These are phyloP conservation scores for Gracilaria vermiculophylla DNA, from an alignment of 23 red algal genomes.

Conservation along the genomic window DNA sequence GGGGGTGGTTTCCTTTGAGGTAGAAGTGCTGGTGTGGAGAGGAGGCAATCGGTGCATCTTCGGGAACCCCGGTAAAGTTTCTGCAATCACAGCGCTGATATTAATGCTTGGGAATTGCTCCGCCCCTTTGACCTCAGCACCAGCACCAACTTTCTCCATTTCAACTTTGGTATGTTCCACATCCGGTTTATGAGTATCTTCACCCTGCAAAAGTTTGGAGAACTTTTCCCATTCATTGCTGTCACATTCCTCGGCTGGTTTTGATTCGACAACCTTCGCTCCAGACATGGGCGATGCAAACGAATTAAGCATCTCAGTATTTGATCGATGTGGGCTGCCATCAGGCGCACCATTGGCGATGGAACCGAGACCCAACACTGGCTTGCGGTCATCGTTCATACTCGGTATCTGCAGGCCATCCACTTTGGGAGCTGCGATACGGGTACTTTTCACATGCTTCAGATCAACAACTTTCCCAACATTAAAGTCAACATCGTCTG, in stretches of 20 bases:
- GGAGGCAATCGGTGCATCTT: background rate
- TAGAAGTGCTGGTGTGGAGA: background rate
- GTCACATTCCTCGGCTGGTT: background rate
- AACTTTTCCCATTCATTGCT: background rate
- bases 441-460: background rate
- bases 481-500: background rate
- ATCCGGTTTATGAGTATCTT: background rate
- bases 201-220: background rate
- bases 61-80: background rate
- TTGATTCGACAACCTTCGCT: background rate
- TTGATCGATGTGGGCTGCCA: background rate
- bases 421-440: background rate
- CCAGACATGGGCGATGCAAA: background rate
- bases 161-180: background rate
- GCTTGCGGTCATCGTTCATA: background rate
- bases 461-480: background rate
- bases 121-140: background rate
- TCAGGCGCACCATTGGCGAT: background rate
- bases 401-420: background rate
- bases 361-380: slow-evolving; percentile 1
- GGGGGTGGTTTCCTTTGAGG: background rate
- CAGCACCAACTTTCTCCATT: background rate
- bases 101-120: background rate
- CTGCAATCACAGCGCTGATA: background rate
- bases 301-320: background rate